Conservation (phyloP, 169 alveolate species). For the Eimeria praecox region DNA sequence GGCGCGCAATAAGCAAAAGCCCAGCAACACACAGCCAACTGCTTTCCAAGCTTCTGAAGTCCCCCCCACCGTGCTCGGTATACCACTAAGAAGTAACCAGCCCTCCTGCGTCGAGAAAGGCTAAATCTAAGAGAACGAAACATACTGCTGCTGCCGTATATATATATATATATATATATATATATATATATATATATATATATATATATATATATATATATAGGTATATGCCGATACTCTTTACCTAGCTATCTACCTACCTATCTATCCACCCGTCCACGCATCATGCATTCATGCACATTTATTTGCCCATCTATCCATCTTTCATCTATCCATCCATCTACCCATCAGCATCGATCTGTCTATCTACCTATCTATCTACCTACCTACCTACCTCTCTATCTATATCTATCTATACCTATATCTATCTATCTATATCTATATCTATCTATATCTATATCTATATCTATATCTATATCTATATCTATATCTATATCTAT, state of each 20-base stretch:
- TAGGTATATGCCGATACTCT: too few relatives aligned
- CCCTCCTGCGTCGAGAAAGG: not conserved
- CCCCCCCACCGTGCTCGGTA: not conserved
- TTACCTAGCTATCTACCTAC: too few relatives aligned
- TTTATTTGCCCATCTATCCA: too few relatives aligned
- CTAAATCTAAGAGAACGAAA: not conserved
- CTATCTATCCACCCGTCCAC: too few relatives aligned
- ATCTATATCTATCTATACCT: not conserved
- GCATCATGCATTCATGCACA: too few relatives aligned
- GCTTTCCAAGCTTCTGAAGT: not conserved
- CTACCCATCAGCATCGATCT: too few relatives aligned
- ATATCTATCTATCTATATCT: not conserved
- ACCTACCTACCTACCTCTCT: not conserved
- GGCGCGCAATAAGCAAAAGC: not conserved
- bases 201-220: not conserved
- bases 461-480: not conserved
- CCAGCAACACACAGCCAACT: not conserved
- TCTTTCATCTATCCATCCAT: too few relatives aligned
- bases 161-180: not conserved
- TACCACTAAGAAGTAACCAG: not conserved
- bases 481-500: not conserved
- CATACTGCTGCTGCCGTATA: not conserved
- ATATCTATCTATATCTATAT: not conserved
- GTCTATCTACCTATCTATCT: not conserved
- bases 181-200: not conserved